Evolutionary conservation across 2,329 filamentous ascomycete species (phyloP), one percentile per base, ranked within the genome.

Genomic region (Fusarium sp.): DNA sequence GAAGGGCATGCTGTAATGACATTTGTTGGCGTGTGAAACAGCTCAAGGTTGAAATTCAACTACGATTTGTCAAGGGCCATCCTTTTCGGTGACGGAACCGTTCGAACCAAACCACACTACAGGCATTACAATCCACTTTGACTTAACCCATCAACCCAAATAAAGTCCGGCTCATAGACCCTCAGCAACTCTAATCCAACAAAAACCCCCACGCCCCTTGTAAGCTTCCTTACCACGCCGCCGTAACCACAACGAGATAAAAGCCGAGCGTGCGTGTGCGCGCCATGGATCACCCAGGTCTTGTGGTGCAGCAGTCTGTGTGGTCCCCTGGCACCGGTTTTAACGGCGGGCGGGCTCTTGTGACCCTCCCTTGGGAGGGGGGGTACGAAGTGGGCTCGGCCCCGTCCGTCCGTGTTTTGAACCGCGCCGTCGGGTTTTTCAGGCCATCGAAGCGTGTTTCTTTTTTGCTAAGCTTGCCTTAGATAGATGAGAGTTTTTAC

Each of bases 241-340:
- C 31, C 37, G 56, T 73, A 58, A 62, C 70, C 31, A 35, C 37
- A 73, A 68, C 24, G 29, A 67, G 70, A 35, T 59, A 45, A 29
- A 69, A 29, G 45, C 45, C 45, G 45, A 22, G 45, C 24, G 22
- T 34, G 50, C 50, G 27, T 59, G 38, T 34, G 50, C 50, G 18
- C 64, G 38, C 42, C 67, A 60, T 60, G 64, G 60, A 47, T 57
- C 38, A 37, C 42, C 42, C 50, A 38, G 24, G 35, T 62, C 42
- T 57, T 56, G 50, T 50, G 40, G 16, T 47, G 40, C 45, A 45
- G 31, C 31, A 34, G 40, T 62, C 29, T 62, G 59, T 63, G 70
- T 47, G 58, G 58, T 47, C 38, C 54, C 38, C 54, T 27, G 40
- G 42, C 45, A 56, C 68, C 34, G 66, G 38, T 62, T 57, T 27